Evolutionary conservation across 1,284 basidiomycete species (phyloP), one percentile per base, ranked within the genome.

Genomic region (Porogramme epimiltina): DNA sequence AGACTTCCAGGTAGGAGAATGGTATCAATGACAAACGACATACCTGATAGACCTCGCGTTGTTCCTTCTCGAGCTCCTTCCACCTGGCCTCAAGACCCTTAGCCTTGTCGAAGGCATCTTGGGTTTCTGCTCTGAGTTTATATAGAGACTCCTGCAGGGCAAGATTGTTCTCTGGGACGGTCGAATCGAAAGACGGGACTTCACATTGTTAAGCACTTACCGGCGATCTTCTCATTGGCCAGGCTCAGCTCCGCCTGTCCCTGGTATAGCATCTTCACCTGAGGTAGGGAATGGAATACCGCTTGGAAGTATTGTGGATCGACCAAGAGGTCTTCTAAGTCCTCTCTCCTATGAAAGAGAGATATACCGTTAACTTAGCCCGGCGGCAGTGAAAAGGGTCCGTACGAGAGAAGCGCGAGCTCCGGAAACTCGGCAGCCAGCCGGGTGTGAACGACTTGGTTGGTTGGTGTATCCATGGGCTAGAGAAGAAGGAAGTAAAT

Each of bases 281-380:
- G 78, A 1, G 84, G 75, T 9, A 95, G 71, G 1, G 89, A 84
- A 68, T 93, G 87, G 60, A 96, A 88, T 54, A 91, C 77, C 4
- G 93, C 90, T 68, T 95, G 89, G 59, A 95, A 94, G 67, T 94
- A 94, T 18, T 77, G 74, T 1, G 87, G 87, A 63, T 95, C 91
- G 18, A 79, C 77, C 20, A 96, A 73, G 18, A 96, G 73, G 66
- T 94, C 91, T 69, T 95, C 90, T n/a, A 97, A 78, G 62, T 94
- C 91, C 58, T 91, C 85, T 51, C 89, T 82, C 59, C 91, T 93
- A 46, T 26, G 23, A 48, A 18, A 51, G 28, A 43, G 47, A 42
- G 28, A n/a, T 13, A 31, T 31, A 13, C 8, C 28, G 28, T 31
- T 37, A 18, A 18, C n/a, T 5, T 9, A 5, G 34, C 6, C 34